A percentile compares a stretch with the other conserved stretches of the same genome.
Evolutionary conservation across 257 asterid species (phyloP).

Genomic region (Nyctanthes arbortristis): DNA sequence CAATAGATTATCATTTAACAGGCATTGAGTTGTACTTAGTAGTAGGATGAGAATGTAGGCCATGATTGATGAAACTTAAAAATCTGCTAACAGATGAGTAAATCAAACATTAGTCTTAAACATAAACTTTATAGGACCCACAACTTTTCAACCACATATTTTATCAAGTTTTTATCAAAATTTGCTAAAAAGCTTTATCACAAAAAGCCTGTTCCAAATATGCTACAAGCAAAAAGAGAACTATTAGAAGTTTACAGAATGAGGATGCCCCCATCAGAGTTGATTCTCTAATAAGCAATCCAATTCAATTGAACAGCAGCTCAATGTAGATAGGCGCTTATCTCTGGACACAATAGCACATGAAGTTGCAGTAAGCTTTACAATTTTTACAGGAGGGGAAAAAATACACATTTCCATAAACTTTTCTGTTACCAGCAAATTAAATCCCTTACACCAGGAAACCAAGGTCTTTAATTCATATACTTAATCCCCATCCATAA

Average conservation of each 20-base stretch:
- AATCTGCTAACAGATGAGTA: too few relatives aligned
- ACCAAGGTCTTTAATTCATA: background rate
- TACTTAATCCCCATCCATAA: background rate
- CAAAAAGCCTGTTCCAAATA: background rate
- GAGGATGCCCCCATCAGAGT: background rate
- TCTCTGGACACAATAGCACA: background rate
- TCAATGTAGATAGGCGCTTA: conserved; percentile 1
- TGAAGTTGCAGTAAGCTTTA: background rate
- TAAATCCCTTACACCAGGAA: background rate
- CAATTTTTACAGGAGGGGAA: background rate
- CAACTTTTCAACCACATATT: too few relatives aligned
- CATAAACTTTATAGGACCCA: too few relatives aligned
- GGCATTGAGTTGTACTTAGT: background rate
- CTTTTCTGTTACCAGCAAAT: background rate
- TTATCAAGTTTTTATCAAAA: too few relatives aligned
- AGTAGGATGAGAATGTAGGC: background rate
- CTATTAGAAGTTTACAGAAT: background rate
- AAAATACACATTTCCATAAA: too few relatives aligned
- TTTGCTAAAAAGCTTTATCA: too few relatives aligned
- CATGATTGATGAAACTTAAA: too few relatives aligned
- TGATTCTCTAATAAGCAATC: background rate
- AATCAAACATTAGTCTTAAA: too few relatives aligned
- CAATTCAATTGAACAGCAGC: background rate
- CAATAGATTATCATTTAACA: background rate
- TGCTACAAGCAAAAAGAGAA: background rate